Conservation (phyloP, 768 basidiomycete genomes). For the Podaxis sp. region DNA sequence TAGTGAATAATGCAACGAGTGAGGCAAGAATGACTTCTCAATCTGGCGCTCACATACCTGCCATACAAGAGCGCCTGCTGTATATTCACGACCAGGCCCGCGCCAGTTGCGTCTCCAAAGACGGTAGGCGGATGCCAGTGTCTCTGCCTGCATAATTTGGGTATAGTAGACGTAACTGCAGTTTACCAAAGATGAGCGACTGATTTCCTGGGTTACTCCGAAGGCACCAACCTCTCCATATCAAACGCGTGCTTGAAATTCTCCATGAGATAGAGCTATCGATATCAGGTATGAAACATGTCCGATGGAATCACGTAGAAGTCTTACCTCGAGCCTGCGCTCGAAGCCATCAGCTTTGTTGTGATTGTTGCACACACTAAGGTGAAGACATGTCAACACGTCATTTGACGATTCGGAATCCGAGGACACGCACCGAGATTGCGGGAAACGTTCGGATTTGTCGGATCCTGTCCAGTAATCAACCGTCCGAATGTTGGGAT, state of each 20-base stretch:
- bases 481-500: conserved; percentile 85
- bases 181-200: conserved; percentile 4
- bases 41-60: conserved; percentile 53
- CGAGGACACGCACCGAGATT: conserved; percentile 63
- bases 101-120: conserved; percentile 92
- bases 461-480: conserved; percentile 87
- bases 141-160: conserved; percentile 95
- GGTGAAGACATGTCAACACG: background rate
- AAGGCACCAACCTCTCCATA: conserved; percentile 65
- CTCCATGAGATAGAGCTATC: conserved; percentile 85
- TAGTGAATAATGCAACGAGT: background rate
- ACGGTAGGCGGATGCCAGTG: conserved; percentile 82
- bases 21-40: background rate
- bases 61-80: conserved; percentile 93
- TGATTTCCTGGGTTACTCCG: background rate
- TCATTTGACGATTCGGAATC: background rate
- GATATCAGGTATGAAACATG: background rate
- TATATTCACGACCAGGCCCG: conserved; percentile 83
- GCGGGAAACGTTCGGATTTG: conserved; percentile 75
- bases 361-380: conserved; percentile 71
- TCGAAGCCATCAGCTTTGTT: conserved; percentile 93
- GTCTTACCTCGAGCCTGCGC: conserved; percentile 69
- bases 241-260: conserved; percentile 91
- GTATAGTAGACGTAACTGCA: conserved; percentile 89
- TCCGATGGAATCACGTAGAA: background rate